Evolutionary conservation across 768 basidiomycete species (phyloP).

Genomic region (Naganishia randhawae): DNA sequence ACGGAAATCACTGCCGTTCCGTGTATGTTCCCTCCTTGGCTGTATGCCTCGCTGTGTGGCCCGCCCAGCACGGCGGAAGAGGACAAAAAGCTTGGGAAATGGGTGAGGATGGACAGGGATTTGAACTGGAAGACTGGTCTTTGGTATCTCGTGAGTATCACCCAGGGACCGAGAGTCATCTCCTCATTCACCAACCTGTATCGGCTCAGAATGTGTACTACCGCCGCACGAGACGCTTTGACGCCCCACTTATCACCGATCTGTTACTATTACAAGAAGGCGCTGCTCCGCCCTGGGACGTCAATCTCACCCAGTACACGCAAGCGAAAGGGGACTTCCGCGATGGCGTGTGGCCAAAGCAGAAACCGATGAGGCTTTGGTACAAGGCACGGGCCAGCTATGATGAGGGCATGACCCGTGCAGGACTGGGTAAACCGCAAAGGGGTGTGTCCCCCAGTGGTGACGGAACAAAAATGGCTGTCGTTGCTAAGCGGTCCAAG

Average conservation of each 20-base stretch:
- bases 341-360: constrained; percentile 58
- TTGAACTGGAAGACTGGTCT: constrained; percentile 63
- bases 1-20: constrained; percentile 71
- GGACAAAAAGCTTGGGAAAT: constrained; percentile 66
- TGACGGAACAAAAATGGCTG: not conserved
- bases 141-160: constrained; percentile 60
- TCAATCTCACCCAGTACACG: constrained; percentile 60
- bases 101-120: constrained; percentile 83
- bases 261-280: constrained; percentile 63
- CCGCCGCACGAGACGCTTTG: constrained; percentile 75
- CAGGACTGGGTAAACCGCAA: not conserved
- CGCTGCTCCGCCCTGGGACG: constrained; percentile 54
- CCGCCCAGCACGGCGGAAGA: constrained; percentile 67
- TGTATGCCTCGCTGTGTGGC: constrained; percentile 61
- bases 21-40: constrained; percentile 62
- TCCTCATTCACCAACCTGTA: not conserved
- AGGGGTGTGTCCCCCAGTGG: constrained; percentile 19
- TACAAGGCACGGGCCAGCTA: constrained; percentile 61
- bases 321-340: constrained; percentile 63
- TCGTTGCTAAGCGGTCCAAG: not conserved
- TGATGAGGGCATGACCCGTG: constrained; percentile 10
- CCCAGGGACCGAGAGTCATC: not conserved
- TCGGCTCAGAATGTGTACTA: constrained; percentile 66
- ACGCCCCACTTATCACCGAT: constrained; percentile 73
- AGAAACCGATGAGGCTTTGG: constrained; percentile 69